Evolutionary conservation across 495 filamentous ascomycete genomes (phyloP).

Genomic region (Chlorociboria aeruginascens): DNA sequence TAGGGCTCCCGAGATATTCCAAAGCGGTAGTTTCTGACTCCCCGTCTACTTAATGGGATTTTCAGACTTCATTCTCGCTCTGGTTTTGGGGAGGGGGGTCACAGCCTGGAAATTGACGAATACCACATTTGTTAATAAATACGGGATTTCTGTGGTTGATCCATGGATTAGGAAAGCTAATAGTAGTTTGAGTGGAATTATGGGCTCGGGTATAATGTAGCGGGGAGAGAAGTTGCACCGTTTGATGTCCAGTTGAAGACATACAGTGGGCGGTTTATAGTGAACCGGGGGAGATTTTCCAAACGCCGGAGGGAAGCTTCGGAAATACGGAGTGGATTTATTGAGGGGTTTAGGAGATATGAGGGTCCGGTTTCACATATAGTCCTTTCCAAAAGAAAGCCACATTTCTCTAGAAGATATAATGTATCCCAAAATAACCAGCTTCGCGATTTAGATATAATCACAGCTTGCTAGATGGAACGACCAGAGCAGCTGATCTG

Average conservation of each 20-base stretch:
- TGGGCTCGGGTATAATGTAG: constrained; percentile 43
- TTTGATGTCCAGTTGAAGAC: constrained; percentile 31
- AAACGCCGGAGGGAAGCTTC: constrained; percentile 27
- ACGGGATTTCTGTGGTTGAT: constrained; percentile 47
- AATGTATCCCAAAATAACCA: neutral
- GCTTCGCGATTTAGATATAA: neutral
- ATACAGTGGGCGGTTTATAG: constrained; percentile 30
- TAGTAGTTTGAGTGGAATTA: constrained; percentile 29
- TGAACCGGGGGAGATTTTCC: constrained; percentile 41
- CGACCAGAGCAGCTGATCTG: constrained; percentile 15
- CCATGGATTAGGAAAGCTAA: constrained; percentile 39
- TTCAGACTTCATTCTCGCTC: constrained; percentile 31
- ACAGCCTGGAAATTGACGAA: constrained; percentile 59
- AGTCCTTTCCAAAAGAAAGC: too few relatives aligned
- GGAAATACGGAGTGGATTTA: constrained; percentile 46
- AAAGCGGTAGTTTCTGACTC: too few relatives aligned
- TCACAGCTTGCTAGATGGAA: constrained; percentile 19
- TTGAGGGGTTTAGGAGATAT: constrained; percentile 12
- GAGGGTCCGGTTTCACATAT: neutral
- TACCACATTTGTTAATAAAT: constrained; percentile 49
- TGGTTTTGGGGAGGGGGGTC: constrained; percentile 48
- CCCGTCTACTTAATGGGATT: too few relatives aligned
- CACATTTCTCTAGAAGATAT: neutral
- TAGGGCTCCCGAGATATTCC: too few relatives aligned
- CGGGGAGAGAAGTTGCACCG: constrained; percentile 28